These are phyloP conservation scores for Vickermania ingenoplastis DNA, from an alignment of 208 protist species.

Conservation along the genomic window DNA sequence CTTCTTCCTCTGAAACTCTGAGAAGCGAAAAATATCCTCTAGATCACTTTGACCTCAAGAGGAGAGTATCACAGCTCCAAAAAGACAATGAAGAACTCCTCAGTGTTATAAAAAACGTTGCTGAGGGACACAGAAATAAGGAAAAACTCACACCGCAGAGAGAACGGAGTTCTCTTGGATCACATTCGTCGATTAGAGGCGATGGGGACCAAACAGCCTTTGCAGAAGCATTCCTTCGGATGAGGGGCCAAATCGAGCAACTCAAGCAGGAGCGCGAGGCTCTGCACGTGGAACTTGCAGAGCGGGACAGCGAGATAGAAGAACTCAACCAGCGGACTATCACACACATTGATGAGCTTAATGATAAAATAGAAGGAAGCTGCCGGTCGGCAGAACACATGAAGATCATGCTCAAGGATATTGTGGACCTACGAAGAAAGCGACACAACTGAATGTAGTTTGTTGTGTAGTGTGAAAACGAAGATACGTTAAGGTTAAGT, in stretches of 20 bases:
- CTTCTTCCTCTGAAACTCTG: too few species aligned
- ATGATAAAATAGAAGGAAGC: constrained; percentile 26
- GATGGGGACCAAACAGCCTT: background rate
- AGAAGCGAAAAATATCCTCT: too few species aligned
- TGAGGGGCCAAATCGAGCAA: constrained; percentile 41
- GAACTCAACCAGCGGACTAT: constrained; percentile 33
- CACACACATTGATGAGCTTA: constrained; percentile 39
- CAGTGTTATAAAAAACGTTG: background rate
- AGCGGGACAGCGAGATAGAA: constrained; percentile 18
- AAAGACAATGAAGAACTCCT: background rate
- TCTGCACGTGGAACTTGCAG: constrained; percentile 27
- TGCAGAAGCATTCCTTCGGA: constrained; percentile 2
- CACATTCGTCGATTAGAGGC: too few species aligned
- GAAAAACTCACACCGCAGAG: background rate
- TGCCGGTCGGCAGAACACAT: constrained; percentile 32
- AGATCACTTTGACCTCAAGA: too few species aligned
- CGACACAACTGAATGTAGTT: too few species aligned
- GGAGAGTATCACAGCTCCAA: too few species aligned
- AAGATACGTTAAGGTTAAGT: too few species aligned
- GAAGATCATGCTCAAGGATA: constrained; percentile 28
- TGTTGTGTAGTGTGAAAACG: too few species aligned
- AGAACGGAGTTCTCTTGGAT: background rate
- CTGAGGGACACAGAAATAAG: background rate
- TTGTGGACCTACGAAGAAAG: constrained; percentile 22
- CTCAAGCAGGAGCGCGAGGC: constrained; percentile 61